These are phyloP conservation scores for Neckera pumila DNA, from an alignment of 225 moss, liverwort and hornwort species.

Conservation along the genomic window DNA sequence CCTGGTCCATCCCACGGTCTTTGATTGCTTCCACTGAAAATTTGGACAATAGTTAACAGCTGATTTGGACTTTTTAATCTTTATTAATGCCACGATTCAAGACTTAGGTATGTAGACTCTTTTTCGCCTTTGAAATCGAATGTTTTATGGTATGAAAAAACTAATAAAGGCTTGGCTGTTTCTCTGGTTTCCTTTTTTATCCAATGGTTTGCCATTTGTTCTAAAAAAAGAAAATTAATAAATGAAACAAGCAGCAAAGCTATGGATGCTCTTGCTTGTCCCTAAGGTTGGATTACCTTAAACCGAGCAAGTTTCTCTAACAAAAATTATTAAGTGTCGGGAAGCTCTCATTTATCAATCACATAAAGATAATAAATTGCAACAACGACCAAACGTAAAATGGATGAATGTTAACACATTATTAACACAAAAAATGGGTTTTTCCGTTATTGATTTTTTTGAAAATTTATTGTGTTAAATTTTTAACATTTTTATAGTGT, in stretches of 20 bases:
- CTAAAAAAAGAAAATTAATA: background rate
- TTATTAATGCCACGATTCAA: background rate
- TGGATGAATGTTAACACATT: background rate
- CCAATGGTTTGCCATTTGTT: too few relatives aligned
- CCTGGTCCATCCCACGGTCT: background rate
- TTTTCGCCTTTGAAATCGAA: background rate
- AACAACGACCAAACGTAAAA: too few relatives aligned
- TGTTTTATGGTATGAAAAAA: background rate
- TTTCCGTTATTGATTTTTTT: too few relatives aligned
- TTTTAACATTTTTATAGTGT: background rate
- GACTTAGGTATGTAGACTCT: too few relatives aligned
- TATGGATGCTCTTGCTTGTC: background rate
- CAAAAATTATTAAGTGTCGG: background rate
- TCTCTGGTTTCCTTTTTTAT: too few relatives aligned
- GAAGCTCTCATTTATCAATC: background rate
- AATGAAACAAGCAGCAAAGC: background rate
- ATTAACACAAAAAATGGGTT: background rate
- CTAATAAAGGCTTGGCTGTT: too few relatives aligned
- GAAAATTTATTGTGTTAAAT: accelerated
- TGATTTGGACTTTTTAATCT: background rate
- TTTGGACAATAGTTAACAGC: background rate
- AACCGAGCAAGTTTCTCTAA: too few relatives aligned
- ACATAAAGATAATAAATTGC: too few relatives aligned
- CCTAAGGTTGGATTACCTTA: background rate
- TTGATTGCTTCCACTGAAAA: background rate